Base-by-base conservation (phyloP, 2,329 filamentous ascomycete species). In the Neocatenulostroma microsporum region DNA sequence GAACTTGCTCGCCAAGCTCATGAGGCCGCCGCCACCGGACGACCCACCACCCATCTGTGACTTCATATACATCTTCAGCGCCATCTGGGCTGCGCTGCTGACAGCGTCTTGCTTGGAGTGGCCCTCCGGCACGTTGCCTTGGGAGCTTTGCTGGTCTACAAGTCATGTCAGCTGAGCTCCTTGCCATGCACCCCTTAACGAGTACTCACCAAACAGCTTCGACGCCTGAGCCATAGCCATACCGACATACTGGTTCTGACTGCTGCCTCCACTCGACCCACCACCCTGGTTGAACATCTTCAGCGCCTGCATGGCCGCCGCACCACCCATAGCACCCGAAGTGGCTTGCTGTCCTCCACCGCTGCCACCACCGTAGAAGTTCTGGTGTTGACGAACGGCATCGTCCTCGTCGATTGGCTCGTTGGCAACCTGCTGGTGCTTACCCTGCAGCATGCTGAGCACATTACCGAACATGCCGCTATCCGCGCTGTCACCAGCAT, bases 41-140 rank as follows among this genome's bases (percentile, higher is more conserved):
- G 55, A 53, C 21, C 56, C 49, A 21, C 63, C 63, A 19, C 67
- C 62, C 56, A 62, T 62, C 58, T 86, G 73, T 50, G 74, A 78
- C 74, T 94, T 88, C 68, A 93, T 66, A 62, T 88, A 94, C 76
- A 94, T 82, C 74, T 94, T 87, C 51, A 94, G 62, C 3, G 87
- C 88, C 74, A 84, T 82, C 70, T 94, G 80, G 2, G 79, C 87
- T 3, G 88, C 88, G 60, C 79, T 70, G 57, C 82, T 78, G 30
- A 95, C 68, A 33, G 78, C 85, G 31, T 78, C 79, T 63, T 94
- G 78, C 74, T 94, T 94, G 63, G 76, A 82, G 4, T 81, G 74
- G 18, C 72, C 70, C 17, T 70, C 50, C 18, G 45, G 44, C 2
- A 54, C 70, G 47, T 73, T 74, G 14, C 75, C 77, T 53, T 68